Evolutionary conservation across 2,329 filamentous ascomycete genomes (phyloP), one percentile per base, ranked within the genome.

Genomic region (Neofusicoccum parvum): DNA sequence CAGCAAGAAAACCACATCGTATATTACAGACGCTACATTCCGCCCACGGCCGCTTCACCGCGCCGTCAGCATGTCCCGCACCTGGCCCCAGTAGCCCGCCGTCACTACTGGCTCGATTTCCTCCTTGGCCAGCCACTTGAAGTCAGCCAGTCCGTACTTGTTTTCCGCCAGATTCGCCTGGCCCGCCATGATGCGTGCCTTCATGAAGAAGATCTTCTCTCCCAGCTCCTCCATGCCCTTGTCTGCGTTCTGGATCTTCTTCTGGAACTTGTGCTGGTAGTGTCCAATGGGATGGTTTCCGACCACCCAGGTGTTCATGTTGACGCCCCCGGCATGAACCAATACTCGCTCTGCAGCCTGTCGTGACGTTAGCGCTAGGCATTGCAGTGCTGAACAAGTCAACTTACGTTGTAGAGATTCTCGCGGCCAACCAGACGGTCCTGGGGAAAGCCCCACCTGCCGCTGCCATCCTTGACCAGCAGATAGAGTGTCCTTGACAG

Each of bases 221-320:
- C 92, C 92, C 65, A 84, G 80, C 64, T 84, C 79, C 46, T 36
- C 73, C 72, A 48, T 73, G 68, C 11, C 68, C 66, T n/a, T 70
- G 69, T 53, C 73, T 69, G 66, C 65, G 69, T 68, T 68, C 23
- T 71, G 72, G 5, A 69, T 65, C 1, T 70, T 45, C 39, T 54
- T 65, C 77, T 71, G 84, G 84, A 83, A 84, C 68, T 87, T 81
- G 67, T 81, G 81, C 70, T 91, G 83, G 73, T 91, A 81, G 80
- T 97, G 91, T 32, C 94, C 94, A 66, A 97, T 86, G 11, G 95
- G 95, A 66, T 91, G 90, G 72, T 93, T 93, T 67, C 93, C 94
- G 60, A 99, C 91, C 71, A 98, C 87, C 94, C 95, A 99, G 64
- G 93, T 97, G 83, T 98, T 98, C 94, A 99, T 98, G 84, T 99